Evolutionary conservation across 345 rosid species (phyloP), one percentile per base, ranked within the genome.

Genomic region (Fremontodendron californicum): DNA sequence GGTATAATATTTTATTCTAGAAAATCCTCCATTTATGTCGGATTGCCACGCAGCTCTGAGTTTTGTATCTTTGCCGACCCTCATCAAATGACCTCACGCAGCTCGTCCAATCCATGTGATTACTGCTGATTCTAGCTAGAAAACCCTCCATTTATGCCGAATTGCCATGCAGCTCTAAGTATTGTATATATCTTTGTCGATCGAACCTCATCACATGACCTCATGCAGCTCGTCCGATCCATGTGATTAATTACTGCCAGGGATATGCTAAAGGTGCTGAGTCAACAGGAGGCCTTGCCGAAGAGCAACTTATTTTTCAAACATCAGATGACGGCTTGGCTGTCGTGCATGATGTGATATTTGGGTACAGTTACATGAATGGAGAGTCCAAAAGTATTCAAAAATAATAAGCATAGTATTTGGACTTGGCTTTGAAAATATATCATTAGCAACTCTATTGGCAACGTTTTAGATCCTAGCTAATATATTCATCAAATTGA

Each of bases 111-210:
- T 37, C 40, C 40, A 37, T 37, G 40, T 37, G 40, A 37, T 37
- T 37, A n/a, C n/a, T n/a, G n/a, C n/a, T n/a, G n/a, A n/a, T n/a
- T n/a, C n/a, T n/a, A n/a, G n/a, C n/a, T n/a, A n/a, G n/a, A n/a
- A n/a, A n/a, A n/a, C n/a, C n/a, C n/a, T n/a, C n/a, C n/a, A n/a
- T n/a, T n/a, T n/a, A n/a, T n/a, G n/a, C n/a, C n/a, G n/a, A n/a
- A 15, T 71, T 85, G 54, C 72, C 87, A 0, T 90, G 95, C 80
- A 12, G 25, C 0, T 78, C 87, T 37, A 60, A 21, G 3, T 57
- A 69, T 21, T 85, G 88, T n/a, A 62, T 48, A 66, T 12, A 75
- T 4, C 73, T n/a, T n/a, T n/a, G n/a, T n/a, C n/a, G n/a, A n/a
- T 82, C 48, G 79, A 85, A 4, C n/a, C 58, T 54, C 0, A 5